Conservation (phyloP, 345 rosid genomes). For the Adansonia digitata region DNA sequence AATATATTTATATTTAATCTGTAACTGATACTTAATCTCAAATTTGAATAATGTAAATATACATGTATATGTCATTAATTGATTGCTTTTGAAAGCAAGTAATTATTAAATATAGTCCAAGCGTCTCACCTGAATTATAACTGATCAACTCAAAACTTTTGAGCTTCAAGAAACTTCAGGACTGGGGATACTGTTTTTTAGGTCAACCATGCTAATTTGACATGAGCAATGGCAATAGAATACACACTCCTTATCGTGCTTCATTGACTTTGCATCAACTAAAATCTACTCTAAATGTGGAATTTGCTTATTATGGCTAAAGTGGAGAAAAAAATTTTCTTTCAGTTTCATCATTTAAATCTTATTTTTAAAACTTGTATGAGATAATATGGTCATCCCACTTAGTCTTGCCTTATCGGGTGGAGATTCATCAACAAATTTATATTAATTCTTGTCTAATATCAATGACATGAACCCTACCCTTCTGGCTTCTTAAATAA, state of each 20-base stretch:
- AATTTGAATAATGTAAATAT: no score
- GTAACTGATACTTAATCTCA: no score
- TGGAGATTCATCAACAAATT: conserved; percentile 21
- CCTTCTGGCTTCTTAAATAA: background rate
- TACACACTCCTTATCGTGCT: conserved; percentile 5
- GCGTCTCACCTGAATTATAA: background rate
- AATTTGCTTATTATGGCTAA: conserved; percentile 14
- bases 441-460: background rate
- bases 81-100: background rate
- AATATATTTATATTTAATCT: no score
- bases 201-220: background rate
- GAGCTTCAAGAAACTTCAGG: background rate
- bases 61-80: background rate
- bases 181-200: no score
- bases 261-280: background rate
- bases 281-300: conserved; percentile 16
- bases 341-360: conserved; percentile 10
- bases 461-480: background rate
- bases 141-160: background rate
- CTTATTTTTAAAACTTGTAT: background rate
- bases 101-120: background rate
- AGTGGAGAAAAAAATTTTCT: conserved; percentile 4
- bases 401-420: conserved; percentile 23
- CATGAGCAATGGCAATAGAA: background rate
- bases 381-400: conserved; percentile 21